A percentile compares a stretch with the other conserved stretches of the same genome.
Conservation (phyloP, 106 monocot species). For the Vanilla planifolia region DNA sequence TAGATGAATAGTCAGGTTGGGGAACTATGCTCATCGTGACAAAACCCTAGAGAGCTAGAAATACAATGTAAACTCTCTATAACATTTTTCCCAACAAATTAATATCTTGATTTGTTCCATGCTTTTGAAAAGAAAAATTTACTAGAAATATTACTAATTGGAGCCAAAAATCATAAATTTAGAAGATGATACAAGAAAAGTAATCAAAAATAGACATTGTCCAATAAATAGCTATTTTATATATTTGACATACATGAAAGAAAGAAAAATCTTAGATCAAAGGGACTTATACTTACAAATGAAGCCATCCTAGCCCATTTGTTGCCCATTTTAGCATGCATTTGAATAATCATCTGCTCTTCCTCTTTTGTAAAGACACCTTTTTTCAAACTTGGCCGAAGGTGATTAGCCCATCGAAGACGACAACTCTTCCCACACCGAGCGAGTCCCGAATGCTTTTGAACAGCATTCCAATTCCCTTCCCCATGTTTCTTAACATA, state of each 20-base stretch:
- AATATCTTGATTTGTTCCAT: too few relatives aligned
- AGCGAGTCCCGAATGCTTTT: slow-evolving; percentile 30
- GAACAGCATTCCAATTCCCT: slow-evolving; percentile 63
- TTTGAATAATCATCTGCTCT: slow-evolving; percentile 28
- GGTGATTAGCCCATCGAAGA: slow-evolving; percentile 60
- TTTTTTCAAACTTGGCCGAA: slow-evolving; percentile 47
- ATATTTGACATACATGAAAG: background rate
- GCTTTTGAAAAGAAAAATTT: too few relatives aligned
- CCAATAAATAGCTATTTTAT: background rate
- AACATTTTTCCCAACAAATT: too few relatives aligned
- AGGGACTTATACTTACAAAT: slow-evolving; percentile 9
- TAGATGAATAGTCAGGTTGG: too few relatives aligned
- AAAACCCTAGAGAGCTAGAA: too few relatives aligned
- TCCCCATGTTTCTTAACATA: slow-evolving; percentile 54
- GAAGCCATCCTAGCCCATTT: slow-evolving; percentile 69
- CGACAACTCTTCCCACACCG: slow-evolving; percentile 62
- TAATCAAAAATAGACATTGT: background rate
- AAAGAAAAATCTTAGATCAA: background rate
- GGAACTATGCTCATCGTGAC: too few relatives aligned
- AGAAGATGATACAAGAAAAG: background rate
- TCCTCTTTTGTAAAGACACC: slow-evolving; percentile 34
- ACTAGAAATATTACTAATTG: too few relatives aligned
- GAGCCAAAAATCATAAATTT: background rate
- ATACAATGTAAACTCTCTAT: too few relatives aligned
- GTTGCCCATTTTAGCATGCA: slow-evolving; percentile 47